phyloP scores from a whole-genome alignment of 129 eudicot species.

The Arctium minus region DNA sequence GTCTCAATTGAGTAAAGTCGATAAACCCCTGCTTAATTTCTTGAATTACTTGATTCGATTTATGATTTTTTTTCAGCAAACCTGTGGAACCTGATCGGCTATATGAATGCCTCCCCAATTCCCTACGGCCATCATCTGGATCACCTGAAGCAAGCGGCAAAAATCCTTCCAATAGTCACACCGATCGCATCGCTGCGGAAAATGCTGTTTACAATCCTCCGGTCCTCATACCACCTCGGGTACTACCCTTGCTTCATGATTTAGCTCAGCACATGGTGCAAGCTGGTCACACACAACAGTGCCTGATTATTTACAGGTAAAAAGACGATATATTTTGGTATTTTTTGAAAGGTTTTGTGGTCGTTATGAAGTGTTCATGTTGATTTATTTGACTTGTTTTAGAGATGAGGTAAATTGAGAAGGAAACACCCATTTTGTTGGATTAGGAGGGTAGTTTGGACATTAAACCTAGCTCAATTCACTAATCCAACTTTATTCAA shows the following conservation, averaged over 20 bases:
- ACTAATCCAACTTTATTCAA: background rate
- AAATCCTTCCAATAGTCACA: conserved; percentile 50
- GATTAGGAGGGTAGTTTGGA: background rate
- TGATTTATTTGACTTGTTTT: background rate
- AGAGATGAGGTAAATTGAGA: background rate
- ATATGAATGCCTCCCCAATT: conserved; percentile 90
- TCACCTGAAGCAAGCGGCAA: conserved; percentile 65
- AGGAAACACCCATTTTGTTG: background rate
- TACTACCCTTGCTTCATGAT: conserved; percentile 85
- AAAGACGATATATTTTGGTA: background rate
- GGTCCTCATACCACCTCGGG: conserved; percentile 82
- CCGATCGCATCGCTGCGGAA: conserved; percentile 47
- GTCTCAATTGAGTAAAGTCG: background rate
- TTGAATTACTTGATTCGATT: background rate
- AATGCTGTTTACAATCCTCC: conserved; percentile 86
- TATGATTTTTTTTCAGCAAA: conserved; percentile 49
- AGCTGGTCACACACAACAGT: conserved; percentile 77
- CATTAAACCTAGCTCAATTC: background rate
- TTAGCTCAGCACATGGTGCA: conserved; percentile 89
- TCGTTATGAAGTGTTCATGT: background rate
- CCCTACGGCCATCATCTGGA: conserved; percentile 91
- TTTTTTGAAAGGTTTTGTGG: background rate
- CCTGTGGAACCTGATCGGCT: conserved; percentile 95
- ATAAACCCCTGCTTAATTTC: background rate
- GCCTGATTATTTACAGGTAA: conserved; percentile 79